Evolutionary conservation across 257 asterid species (phyloP).

Genomic region (Plantago ovata): DNA sequence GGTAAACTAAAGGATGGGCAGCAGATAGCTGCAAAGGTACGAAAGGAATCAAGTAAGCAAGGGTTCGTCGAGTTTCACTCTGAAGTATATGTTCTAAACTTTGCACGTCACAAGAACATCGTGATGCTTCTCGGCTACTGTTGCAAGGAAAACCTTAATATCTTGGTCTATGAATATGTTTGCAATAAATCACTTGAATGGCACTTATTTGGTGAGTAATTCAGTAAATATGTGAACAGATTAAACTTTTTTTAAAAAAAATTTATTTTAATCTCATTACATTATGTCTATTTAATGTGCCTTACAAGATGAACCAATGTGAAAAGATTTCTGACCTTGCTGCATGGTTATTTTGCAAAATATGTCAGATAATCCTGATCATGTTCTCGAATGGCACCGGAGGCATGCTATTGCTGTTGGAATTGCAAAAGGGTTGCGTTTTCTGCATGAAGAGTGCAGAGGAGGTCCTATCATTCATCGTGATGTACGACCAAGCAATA

Average conservation of each 20-base stretch:
- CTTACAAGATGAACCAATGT: neutral
- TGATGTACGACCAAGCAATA: slow-evolving; percentile 75
- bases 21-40: slow-evolving; percentile 73
- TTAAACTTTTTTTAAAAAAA: too few relatives aligned
- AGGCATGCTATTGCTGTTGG: slow-evolving; percentile 69
- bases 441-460: slow-evolving; percentile 81
- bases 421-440: slow-evolving; percentile 76
- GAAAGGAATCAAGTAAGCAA: slow-evolving; percentile 74
- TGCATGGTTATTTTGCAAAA: neutral
- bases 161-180: slow-evolving; percentile 71
- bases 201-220: slow-evolving; percentile 68
- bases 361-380: slow-evolving; percentile 37
- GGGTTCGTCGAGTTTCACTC: slow-evolving; percentile 67
- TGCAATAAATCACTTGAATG: slow-evolving; percentile 77
- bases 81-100: slow-evolving; percentile 60
- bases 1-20: slow-evolving; percentile 71
- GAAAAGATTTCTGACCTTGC: neutral
- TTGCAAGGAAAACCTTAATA: slow-evolving; percentile 72
- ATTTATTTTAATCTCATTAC: neutral
- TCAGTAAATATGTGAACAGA: neutral
- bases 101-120: slow-evolving; percentile 77
- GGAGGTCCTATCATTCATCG: slow-evolving; percentile 85
- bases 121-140: slow-evolving; percentile 86
- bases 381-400: slow-evolving; percentile 66
- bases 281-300: neutral